phyloP scores from a whole-genome alignment of 2,329 filamentous ascomycete species.

The Penicillium digitatum region DNA sequence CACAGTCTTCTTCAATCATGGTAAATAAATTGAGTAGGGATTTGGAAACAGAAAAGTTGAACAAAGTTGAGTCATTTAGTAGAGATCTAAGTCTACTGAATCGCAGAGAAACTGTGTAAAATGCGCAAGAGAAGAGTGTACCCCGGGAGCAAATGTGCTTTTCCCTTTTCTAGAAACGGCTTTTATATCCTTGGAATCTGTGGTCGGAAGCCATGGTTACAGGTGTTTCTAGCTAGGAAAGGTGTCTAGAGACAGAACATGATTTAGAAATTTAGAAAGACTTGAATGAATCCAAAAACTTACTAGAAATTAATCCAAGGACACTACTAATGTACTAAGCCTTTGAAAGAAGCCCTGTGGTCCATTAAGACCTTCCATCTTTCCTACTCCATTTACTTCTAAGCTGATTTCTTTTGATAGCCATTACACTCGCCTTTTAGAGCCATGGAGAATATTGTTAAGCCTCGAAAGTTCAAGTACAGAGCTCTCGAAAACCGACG shows the following conservation, averaged over 20 bases:
- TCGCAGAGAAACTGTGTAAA: no score
- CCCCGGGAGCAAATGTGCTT: no score
- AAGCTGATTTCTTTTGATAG: neutral
- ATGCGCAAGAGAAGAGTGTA: no score
- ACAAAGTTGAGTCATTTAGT: neutral
- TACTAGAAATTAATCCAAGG: neutral
- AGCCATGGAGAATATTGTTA: neutral
- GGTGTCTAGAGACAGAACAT: no score
- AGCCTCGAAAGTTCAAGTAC: neutral
- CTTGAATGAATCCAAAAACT: neutral
- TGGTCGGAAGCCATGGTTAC: neutral
- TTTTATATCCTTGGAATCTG: neutral
- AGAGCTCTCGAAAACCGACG: neutral
- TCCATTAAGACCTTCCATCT: neutral
- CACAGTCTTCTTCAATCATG: neutral
- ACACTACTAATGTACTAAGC: neutral
- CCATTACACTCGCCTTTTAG: neutral
- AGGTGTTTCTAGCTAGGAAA: neutral
- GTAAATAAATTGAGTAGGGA: neutral
- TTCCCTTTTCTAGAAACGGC: neutral
- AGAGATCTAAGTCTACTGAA: neutral
- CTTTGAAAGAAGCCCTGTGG: no score
- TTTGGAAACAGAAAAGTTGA: neutral
- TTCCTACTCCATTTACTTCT: no score
- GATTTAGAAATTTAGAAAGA: neutral